phyloP scores from a whole-genome alignment of 1,139 yeast genomes.

The Saccharomyces hybrid region DNA sequence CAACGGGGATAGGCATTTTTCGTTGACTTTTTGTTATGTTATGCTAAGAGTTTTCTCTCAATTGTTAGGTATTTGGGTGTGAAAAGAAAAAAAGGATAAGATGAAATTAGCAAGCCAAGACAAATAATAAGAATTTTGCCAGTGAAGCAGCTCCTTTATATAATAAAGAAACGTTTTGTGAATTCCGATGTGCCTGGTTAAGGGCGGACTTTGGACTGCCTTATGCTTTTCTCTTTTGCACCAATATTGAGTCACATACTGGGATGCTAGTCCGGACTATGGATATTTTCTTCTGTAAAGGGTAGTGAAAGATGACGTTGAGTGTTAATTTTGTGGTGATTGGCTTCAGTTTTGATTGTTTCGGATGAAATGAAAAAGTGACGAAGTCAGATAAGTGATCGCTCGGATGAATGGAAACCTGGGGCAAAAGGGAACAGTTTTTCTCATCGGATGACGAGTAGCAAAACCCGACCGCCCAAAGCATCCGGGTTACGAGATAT shows the following conservation, averaged over 20 bases:
- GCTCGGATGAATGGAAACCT: background rate
- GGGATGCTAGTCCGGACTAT: background rate
- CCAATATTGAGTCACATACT: background rate
- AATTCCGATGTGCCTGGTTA: background rate
- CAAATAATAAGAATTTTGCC: background rate
- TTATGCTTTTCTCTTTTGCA: background rate
- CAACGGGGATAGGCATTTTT: slow-evolving; percentile 12
- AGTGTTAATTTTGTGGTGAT: background rate
- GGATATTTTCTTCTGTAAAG: background rate
- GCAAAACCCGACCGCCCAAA: background rate
- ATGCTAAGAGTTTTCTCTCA: background rate
- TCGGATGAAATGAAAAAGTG: background rate
- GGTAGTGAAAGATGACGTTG: background rate
- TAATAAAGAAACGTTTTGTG: background rate
- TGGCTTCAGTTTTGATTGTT: background rate
- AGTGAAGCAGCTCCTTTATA: background rate
- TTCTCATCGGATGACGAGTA: background rate
- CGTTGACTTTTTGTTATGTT: background rate
- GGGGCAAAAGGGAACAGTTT: background rate
- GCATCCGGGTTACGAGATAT: background rate
- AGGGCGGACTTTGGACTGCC: background rate
- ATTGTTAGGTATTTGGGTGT: background rate
- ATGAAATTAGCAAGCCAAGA: background rate
- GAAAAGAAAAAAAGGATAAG: background rate
- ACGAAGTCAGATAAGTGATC: background rate